Evolutionary conservation across 2,329 filamentous ascomycete species (phyloP).

Genomic region (Fusarium sp.): DNA sequence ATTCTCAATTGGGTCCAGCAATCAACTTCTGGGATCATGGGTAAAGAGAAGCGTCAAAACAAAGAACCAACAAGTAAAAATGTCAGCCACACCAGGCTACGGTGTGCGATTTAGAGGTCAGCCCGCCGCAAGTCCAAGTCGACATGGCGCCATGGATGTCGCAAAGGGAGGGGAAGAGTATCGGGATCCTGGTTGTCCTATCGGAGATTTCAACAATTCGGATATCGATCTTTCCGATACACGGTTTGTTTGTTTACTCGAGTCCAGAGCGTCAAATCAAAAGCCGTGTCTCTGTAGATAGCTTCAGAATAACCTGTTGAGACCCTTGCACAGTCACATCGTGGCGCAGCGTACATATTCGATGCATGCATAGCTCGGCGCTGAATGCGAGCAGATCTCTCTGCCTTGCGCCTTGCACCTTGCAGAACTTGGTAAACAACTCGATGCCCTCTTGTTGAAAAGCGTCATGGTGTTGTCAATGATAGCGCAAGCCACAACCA

Average conservation of each 20-base stretch:
- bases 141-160: conserved; percentile 27
- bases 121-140: conserved; percentile 11
- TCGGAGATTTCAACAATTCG: conserved; percentile 37
- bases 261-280: conserved; percentile 11
- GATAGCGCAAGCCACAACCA: conserved; percentile 18
- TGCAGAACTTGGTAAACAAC: conserved; percentile 18
- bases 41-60: conserved; percentile 9
- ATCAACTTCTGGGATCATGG: conserved; percentile 28
- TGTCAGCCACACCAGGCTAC: conserved; percentile 29
- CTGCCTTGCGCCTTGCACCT: neutral
- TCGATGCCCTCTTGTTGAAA: neutral
- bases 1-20: conserved; percentile 18
- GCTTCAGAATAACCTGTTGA: conserved; percentile 20
- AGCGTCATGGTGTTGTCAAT: conserved; percentile 24
- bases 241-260: conserved; percentile 34
- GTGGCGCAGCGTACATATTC: conserved; percentile 25
- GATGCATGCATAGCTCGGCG: conserved; percentile 5
- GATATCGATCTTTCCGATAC: conserved; percentile 36
- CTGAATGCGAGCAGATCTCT: conserved; percentile 16
- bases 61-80: conserved; percentile 13
- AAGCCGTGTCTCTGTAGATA: neutral
- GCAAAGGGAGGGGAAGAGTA: conserved; percentile 9
- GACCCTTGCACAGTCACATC: conserved; percentile 26
- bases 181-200: conserved; percentile 15
- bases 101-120: conserved; percentile 15